Evolutionary conservation across 129 eudicot species (phyloP).

Genomic region (Artemisia argyi): DNA sequence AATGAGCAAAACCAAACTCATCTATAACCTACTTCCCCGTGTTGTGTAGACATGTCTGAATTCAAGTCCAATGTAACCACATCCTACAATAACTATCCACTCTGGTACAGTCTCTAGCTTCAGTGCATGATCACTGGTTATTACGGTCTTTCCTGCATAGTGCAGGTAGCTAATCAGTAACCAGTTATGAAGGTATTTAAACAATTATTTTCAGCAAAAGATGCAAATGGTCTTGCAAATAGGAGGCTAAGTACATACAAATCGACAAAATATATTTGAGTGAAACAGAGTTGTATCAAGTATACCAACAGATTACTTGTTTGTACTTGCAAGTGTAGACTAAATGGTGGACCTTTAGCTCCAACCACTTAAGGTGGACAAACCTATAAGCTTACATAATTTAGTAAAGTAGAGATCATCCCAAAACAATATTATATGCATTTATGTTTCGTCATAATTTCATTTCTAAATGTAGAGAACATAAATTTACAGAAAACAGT

Average conservation of each 20-base stretch:
- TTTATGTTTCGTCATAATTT: too few relatives aligned
- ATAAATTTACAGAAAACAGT: too few relatives aligned
- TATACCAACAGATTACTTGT: conserved; percentile 15
- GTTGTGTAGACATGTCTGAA: conserved; percentile 99
- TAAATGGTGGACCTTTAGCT: too few relatives aligned
- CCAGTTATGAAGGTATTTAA: conserved; percentile 13
- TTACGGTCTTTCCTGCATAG: conserved; percentile 83
- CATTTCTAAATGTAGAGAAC: too few relatives aligned
- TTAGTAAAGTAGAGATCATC: too few relatives aligned
- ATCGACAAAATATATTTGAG: background rate
- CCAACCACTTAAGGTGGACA: too few relatives aligned
- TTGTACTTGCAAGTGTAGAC: background rate
- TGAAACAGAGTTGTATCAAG: background rate
- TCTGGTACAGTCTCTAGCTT: conserved; percentile 87
- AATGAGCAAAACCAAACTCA: too few relatives aligned
- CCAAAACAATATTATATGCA: too few relatives aligned
- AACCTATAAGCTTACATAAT: too few relatives aligned
- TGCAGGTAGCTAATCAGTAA: conserved; percentile 40
- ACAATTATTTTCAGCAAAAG: conserved; percentile 7
- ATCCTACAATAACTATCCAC: conserved; percentile 98
- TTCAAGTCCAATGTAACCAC: conserved; percentile 99
- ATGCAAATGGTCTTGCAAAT: background rate
- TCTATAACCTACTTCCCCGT: conserved; percentile 79
- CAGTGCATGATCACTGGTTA: conserved; percentile 94
- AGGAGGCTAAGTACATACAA: conserved; percentile 6